Evolutionary conservation across 768 basidiomycete species (phyloP), one percentile per base, ranked within the genome.

Genomic region (Termitomyces sp.): DNA sequence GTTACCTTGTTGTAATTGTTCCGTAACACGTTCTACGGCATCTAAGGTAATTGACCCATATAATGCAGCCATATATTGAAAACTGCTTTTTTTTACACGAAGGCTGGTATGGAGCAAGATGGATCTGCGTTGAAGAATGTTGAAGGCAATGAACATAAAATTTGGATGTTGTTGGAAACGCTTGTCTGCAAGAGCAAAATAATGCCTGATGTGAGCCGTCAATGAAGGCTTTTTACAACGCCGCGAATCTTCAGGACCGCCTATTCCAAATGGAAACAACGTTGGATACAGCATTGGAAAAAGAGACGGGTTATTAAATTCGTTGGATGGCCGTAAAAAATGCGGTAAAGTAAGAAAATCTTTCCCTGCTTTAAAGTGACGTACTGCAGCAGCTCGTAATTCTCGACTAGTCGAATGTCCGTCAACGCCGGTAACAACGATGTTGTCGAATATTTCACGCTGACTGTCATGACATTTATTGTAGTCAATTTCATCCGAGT

Each of bases 261-360:
- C 75, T 16, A 71, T 53, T 0, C 78, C 74, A 61, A 69, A 78
- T 0, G 77, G 77, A 61, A 70, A 77, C 1, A 79, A 51, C 0
- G 73, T 70, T 5, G 76, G 76, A 60, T 72, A 77, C 10, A 74
- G 66, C 60, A 61, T 66, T 0, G 75, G 73, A 36, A 79, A 71
- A 15, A 78, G 39, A 5, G 41, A 9, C 2, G 69, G 69, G 56
- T 77, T 73, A 32, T 56, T 57, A 60, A 72, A 75, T 49, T 75
- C 73, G 60, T 72, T 72, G 5, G 20, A 6, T 3, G 41, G 41
- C 13, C 20, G 5, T 3, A 3, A 3, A n/a, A 5, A 5, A 43
- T 43, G 41, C 3, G 41, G 23, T 10, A 43, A 5, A 10, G 5
- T 6, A 20, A 43, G 4, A 43, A 10, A 25, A 13, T 6, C 20